Conservation (phyloP, 306 rosid species). For the Abrus pulchellus region DNA sequence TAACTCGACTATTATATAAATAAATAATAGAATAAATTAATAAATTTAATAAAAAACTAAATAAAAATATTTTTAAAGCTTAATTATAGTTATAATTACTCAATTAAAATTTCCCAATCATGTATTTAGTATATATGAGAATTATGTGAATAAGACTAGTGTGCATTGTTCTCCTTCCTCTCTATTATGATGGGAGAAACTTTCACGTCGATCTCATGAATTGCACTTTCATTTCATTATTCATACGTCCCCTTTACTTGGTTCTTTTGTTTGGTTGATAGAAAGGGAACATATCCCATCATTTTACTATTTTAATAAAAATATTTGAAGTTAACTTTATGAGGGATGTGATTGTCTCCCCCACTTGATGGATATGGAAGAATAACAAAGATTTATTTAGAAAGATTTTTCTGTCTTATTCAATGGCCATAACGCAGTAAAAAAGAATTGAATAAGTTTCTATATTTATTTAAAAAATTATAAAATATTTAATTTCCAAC, state of each 20-base stretch:
- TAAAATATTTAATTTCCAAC: background rate
- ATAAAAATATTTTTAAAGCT: too few species aligned
- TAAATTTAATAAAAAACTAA: too few species aligned
- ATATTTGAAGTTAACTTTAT: background rate
- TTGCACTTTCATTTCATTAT: conserved; percentile 3
- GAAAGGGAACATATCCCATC: conserved; percentile 17
- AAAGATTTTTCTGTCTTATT: background rate
- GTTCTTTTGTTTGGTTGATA: background rate
- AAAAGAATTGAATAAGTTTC: too few species aligned
- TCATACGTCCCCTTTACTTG: background rate
- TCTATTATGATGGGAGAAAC: background rate
- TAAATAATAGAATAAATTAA: too few species aligned
- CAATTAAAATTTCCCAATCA: background rate
- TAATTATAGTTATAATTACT: too few species aligned
- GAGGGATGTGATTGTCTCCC: background rate
- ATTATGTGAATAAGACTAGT: background rate
- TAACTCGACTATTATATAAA: too few species aligned
- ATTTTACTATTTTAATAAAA: background rate
- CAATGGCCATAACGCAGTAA: background rate
- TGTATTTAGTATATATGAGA: background rate
- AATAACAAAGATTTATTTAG: background rate
- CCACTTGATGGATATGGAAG: conserved; percentile 2
- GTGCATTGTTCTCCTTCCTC: background rate
- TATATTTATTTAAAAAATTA: too few species aligned
- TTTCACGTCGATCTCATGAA: conserved; percentile 9